Conservation (phyloP, 192 early-diverging fungal genomes). For the Podila minutissima region DNA sequence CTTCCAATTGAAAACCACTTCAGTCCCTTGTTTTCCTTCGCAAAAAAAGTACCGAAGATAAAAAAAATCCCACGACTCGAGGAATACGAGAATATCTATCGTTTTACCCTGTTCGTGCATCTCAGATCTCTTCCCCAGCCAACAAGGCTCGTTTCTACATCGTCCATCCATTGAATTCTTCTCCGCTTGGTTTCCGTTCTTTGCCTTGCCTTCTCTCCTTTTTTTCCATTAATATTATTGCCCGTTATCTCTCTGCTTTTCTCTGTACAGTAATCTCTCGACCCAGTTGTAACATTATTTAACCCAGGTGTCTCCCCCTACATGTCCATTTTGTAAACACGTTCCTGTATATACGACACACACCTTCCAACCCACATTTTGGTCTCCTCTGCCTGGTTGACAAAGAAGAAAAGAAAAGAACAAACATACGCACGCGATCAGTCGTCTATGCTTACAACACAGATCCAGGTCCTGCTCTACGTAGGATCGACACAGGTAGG, state of each 20-base stretch:
- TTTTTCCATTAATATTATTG: background rate
- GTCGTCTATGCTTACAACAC: conserved; percentile 36
- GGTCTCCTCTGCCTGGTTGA: background rate
- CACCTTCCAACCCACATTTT: background rate
- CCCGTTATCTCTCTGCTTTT: background rate
- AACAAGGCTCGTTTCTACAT: too few species aligned
- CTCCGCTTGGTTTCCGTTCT: background rate
- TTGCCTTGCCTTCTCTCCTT: background rate
- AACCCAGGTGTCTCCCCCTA: background rate
- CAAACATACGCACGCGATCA: background rate
- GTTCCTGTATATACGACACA: background rate
- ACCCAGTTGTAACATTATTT: background rate
- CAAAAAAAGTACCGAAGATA: too few species aligned
- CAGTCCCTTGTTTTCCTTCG: too few species aligned
- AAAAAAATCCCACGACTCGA: too few species aligned
- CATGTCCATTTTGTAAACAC: background rate
- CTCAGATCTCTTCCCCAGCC: too few species aligned
- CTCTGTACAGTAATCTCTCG: background rate
- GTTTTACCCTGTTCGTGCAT: too few species aligned
- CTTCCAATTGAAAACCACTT: too few species aligned
- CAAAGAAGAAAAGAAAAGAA: too few species aligned
- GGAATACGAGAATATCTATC: too few species aligned
- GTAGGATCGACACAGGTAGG: conserved; percentile 46
- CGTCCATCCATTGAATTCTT: background rate
- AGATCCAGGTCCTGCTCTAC: conserved; percentile 45